Conservation (phyloP, 257 asterid species). For the Solanum chmielewskii region DNA sequence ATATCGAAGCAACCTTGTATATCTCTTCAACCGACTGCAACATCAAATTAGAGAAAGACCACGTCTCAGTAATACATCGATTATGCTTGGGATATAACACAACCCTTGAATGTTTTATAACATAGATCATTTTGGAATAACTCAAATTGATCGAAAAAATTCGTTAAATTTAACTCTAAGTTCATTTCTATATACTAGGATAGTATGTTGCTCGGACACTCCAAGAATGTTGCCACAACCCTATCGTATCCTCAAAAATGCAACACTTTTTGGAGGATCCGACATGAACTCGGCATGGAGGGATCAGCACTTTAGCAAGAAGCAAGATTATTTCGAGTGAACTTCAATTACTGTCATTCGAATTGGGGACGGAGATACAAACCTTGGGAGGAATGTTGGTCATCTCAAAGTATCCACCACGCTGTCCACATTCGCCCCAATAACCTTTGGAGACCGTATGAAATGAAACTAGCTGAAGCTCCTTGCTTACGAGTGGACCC, state of each 20-base stretch:
- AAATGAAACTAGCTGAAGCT: slow-evolving; percentile 74
- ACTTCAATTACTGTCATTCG: background rate
- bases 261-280: background rate
- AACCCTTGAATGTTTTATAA: background rate
- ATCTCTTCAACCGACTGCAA: slow-evolving; percentile 93
- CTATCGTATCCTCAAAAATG: background rate
- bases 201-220: background rate
- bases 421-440: slow-evolving; percentile 98
- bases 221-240: background rate
- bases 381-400: slow-evolving; percentile 86
- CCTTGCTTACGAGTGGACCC: slow-evolving; percentile 79
- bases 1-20: slow-evolving; percentile 89
- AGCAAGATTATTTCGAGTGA: background rate
- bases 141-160: background rate
- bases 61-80: background rate
- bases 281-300: background rate
- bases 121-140: background rate
- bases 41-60: background rate
- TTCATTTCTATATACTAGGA: background rate
- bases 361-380: background rate
- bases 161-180: background rate
- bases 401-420: slow-evolving; percentile 99
- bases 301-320: background rate
- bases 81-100: background rate
- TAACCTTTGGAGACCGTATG: slow-evolving; percentile 97